Conservation (phyloP, 2,329 filamentous ascomycete species). For the Colletotrichum australisinense region DNA sequence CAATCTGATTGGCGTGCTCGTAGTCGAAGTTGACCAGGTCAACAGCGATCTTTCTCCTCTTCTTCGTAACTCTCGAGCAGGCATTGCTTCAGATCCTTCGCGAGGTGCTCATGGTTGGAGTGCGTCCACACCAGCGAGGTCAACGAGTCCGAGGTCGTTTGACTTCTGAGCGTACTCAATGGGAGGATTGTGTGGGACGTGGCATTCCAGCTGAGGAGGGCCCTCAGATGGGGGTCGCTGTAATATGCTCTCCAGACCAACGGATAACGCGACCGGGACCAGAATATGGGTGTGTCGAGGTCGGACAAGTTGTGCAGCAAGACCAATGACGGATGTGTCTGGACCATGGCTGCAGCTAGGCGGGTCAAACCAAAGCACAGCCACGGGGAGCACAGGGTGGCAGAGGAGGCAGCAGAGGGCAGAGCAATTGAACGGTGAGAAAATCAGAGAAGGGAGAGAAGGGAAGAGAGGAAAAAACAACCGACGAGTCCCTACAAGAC, state of each 20-base stretch:
- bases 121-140: too few species aligned
- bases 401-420: too few species aligned
- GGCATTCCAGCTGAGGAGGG: too few species aligned
- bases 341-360: conserved; percentile 16
- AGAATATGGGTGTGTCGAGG: conserved; percentile 28
- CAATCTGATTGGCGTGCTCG: conserved; percentile 67
- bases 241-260: too few species aligned
- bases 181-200: too few species aligned
- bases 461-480: conserved; percentile 5
- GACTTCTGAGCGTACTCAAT: too few species aligned
- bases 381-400: too few species aligned
- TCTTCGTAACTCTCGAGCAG: conserved; percentile 71
- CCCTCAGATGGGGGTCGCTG: conserved; percentile 67
- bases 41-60: conserved; percentile 71
- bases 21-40: conserved; percentile 71
- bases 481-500: neutral
- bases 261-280: too few species aligned
- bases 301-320: conserved; percentile 11
- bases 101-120: too few species aligned
- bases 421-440: conserved; percentile 27
- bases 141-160: too few species aligned
- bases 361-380: too few species aligned
- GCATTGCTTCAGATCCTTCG: too few species aligned
- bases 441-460: conserved; percentile 17
- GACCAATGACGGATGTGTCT: neutral